phyloP scores from a whole-genome alignment of 2,329 filamentous ascomycete genomes.

The Sporothrix schenckii region DNA sequence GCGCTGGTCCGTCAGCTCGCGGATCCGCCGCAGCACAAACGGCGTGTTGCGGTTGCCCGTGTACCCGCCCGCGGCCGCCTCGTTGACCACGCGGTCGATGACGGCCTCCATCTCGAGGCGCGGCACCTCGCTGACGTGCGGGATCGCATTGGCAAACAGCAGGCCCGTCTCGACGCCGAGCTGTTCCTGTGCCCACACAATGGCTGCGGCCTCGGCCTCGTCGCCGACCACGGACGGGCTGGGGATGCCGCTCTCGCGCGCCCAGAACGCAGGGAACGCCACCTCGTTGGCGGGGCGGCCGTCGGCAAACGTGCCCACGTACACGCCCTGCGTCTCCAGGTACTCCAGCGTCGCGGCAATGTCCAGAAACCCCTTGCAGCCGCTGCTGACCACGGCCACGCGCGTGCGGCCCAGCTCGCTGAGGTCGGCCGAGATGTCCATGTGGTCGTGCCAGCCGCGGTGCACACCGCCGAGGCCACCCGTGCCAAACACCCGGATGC shows the following conservation, averaged over 20 bases:
- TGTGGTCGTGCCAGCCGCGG: conserved; percentile 77
- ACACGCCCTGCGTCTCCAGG: conserved; percentile 71
- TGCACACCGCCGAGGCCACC: conserved; percentile 95
- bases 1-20: conserved; percentile 71
- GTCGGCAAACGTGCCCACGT: conserved; percentile 88
- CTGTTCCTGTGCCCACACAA: conserved; percentile 76
- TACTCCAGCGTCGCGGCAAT: conserved; percentile 84
- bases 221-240: conserved; percentile 75
- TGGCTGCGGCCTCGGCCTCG: conserved; percentile 83
- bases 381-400: conserved; percentile 84
- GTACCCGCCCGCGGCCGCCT: conserved; percentile 66
- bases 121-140: conserved; percentile 68
- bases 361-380: conserved; percentile 95
- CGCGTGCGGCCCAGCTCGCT: conserved; percentile 89
- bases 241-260: conserved; percentile 77
- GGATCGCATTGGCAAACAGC: conserved; percentile 87
- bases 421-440: conserved; percentile 94
- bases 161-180: conserved; percentile 77
- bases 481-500: conserved; percentile 91
- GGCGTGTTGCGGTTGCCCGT: conserved; percentile 81
- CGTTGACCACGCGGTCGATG: conserved; percentile 68
- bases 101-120: conserved; percentile 69
- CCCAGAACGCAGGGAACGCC: conserved; percentile 93
- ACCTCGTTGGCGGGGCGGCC: conserved; percentile 59
- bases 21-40: conserved; percentile 77